Percentiles rank a stretch among this genome's conserved stretches.
Evolutionary conservation across 2,329 filamentous ascomycete genomes (phyloP).

Genomic region (Pestalotiopsis sp.): DNA sequence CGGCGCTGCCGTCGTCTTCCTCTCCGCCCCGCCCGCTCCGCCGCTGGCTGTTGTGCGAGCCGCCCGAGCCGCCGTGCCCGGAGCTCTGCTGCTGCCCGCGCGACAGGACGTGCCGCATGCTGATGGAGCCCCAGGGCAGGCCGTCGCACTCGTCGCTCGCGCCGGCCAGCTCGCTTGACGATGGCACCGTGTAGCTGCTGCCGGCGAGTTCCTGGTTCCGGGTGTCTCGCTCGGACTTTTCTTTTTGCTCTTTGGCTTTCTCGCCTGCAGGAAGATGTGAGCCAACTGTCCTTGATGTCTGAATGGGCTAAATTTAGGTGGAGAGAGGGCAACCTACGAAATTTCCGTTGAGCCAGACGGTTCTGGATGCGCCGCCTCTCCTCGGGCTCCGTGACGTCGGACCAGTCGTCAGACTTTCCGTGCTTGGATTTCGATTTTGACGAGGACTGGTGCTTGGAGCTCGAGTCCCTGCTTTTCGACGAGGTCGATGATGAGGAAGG

Average conservation of each 20-base stretch:
- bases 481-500: constrained; percentile 26
- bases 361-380: constrained; percentile 77
- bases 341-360: constrained; percentile 74
- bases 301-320: not conserved
- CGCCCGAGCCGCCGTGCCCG: constrained; percentile 9
- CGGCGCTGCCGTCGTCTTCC: not conserved
- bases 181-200: constrained; percentile 64
- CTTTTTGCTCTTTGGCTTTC: constrained; percentile 68
- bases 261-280: constrained; percentile 53
- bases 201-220: constrained; percentile 66
- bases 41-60: constrained; percentile 38
- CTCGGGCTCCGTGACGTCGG: constrained; percentile 67
- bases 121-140: constrained; percentile 72
- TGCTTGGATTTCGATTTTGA: constrained; percentile 37
- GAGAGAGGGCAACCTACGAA: constrained; percentile 54
- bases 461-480: constrained; percentile 37
- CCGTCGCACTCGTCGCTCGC: constrained; percentile 58
- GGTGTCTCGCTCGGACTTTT: constrained; percentile 63
- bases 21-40: constrained; percentile 30
- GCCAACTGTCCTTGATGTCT: not conserved
- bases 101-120: constrained; percentile 55
- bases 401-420: constrained; percentile 64
- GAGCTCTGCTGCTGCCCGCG: constrained; percentile 45
- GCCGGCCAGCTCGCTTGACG: constrained; percentile 56
- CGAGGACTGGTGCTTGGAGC: constrained; percentile 32